Evolutionary conservation across 2,329 filamentous ascomycete species (phyloP).

Genomic region (Claviceps humidiphila): DNA sequence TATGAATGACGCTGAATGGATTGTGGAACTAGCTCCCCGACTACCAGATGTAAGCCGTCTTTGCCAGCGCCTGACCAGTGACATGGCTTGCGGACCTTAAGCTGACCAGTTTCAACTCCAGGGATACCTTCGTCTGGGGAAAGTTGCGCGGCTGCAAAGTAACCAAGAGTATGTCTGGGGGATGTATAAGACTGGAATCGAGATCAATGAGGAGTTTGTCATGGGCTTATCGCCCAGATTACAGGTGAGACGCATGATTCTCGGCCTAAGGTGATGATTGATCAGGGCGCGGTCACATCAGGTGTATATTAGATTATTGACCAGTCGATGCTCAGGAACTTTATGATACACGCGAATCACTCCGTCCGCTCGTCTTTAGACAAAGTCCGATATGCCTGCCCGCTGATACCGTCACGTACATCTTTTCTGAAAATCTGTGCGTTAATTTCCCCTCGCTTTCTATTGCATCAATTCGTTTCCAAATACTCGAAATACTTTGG

Average conservation of each 20-base stretch:
- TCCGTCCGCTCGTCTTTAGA: constrained; percentile 15
- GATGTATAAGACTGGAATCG: constrained; percentile 25
- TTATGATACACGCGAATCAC: constrained; percentile 18
- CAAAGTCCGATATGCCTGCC: constrained; percentile 16
- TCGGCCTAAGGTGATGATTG: not conserved
- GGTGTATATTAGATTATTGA: not conserved
- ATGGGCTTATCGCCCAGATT: constrained; percentile 19
- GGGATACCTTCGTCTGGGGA: constrained; percentile 30
- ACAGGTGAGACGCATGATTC: constrained; percentile 14
- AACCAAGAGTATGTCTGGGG: constrained; percentile 26
- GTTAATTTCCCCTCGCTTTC: not conserved
- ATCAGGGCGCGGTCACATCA: not conserved
- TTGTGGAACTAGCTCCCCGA: constrained; percentile 27
- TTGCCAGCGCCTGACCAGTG: not conserved
- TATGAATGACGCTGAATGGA: constrained; percentile 27
- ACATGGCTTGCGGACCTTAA: not conserved
- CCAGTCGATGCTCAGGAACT: constrained; percentile 12
- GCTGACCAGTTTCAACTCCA: constrained; percentile 6
- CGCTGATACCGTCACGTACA: constrained; percentile 21
- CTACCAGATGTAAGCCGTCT: constrained; percentile 23
- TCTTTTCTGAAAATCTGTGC: constrained; percentile 21
- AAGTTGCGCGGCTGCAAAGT: constrained; percentile 24
- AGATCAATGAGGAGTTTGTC: constrained; percentile 15
- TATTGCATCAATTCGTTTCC: not conserved
- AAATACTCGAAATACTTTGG: not conserved